Conservation (phyloP, 73 alveolate species). For the Durusdinium trenchii region DNA sequence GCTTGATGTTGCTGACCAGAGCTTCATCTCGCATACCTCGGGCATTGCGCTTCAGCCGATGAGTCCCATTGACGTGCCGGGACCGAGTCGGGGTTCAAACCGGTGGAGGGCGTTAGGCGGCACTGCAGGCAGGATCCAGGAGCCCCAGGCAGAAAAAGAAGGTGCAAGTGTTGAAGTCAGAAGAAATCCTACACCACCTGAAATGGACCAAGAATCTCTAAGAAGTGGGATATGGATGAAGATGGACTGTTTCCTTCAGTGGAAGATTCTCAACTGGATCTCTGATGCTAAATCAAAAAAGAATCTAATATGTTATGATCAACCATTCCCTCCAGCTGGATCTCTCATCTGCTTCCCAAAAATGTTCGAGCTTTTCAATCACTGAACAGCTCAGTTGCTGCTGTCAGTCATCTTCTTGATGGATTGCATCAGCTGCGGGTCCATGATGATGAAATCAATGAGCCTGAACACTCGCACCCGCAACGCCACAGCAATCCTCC, state of each 20-base stretch:
- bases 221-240: no score
- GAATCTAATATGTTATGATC: neutral
- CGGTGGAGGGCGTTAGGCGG: no score
- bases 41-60: no score
- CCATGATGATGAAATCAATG: conserved; percentile 54
- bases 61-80: no score
- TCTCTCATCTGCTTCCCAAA: neutral
- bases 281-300: neutral
- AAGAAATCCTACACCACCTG: no score
- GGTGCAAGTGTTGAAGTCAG: no score
- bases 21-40: conserved; percentile 80
- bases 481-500: neutral
- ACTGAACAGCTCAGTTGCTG: neutral
- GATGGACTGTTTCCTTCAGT: no score
- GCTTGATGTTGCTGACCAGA: conserved; percentile 58
- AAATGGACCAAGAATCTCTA: no score
- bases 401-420: conserved; percentile 58
- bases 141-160: no score
- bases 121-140: no score
- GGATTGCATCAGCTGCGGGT: conserved; percentile 72
- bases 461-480: conserved; percentile 5
- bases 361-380: neutral
- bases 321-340: neutral
- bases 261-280: neutral
- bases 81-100: no score